Evolutionary conservation across 1,284 basidiomycete genomes (phyloP).

Genomic region (Xerocomus cyaneibrunnescens): DNA sequence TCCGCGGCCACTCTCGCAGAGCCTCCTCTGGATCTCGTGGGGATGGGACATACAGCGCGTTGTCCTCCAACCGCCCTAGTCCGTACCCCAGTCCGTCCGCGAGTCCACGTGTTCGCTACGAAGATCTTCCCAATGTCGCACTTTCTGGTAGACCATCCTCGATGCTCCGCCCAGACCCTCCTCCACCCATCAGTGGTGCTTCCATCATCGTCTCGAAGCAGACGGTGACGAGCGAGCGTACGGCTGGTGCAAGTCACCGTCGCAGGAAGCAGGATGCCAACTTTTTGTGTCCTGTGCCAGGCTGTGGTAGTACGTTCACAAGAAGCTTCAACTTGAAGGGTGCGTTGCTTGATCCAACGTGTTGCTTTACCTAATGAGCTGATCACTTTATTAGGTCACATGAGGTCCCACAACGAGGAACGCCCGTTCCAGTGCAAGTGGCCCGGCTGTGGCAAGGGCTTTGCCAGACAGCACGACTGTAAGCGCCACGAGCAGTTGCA

Average conservation of each 20-base stretch:
- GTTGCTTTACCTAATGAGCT: constrained; percentile 17
- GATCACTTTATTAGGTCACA: constrained; percentile 51
- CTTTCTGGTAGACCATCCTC: constrained; percentile 27
- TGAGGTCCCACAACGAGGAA: constrained; percentile 82
- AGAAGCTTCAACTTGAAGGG: constrained; percentile 80
- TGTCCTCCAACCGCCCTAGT: constrained; percentile 35
- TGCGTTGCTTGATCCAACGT: constrained; percentile 32
- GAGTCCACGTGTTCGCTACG: constrained; percentile 34
- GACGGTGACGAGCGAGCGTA: constrained; percentile 62
- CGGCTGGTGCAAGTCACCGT: constrained; percentile 68
- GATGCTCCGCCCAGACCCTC: constrained; percentile 28
- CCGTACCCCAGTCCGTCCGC: constrained; percentile 38
- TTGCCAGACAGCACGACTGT: constrained; percentile 83
- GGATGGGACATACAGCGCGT: constrained; percentile 34
- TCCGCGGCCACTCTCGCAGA: constrained; percentile 55
- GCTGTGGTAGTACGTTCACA: constrained; percentile 82
- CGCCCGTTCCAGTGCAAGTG: constrained; percentile 83
- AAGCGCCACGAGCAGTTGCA: constrained; percentile 82
- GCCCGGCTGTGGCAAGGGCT: constrained; percentile 82
- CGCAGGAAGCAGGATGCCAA: constrained; percentile 73
- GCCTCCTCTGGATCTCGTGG: constrained; percentile 55
- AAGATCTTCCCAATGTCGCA: constrained; percentile 34
- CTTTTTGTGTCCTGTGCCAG: constrained; percentile 71
- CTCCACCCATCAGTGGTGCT: constrained; percentile 2
- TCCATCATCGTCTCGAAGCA: constrained; percentile 28